Evolutionary conservation across 805 yeast genomes (phyloP).

Genomic region (Yarrowia sp.): DNA sequence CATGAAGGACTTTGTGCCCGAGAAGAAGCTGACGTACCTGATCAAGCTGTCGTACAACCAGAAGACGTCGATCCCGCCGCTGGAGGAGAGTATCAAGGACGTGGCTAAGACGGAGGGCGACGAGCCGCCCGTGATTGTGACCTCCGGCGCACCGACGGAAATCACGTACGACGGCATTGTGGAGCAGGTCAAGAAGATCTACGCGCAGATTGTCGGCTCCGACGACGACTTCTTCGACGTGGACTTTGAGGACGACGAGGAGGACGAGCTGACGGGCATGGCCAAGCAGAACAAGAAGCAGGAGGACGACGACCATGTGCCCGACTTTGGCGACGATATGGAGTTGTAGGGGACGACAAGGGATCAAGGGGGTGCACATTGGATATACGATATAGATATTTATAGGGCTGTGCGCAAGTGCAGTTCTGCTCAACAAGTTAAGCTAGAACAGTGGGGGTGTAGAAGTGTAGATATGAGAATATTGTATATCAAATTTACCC

Average conservation of each 20-base stretch:
- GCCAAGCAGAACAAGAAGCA: constrained; percentile 31
- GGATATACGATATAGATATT: constrained; percentile 31
- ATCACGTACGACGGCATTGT: constrained; percentile 90
- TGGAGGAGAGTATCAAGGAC: constrained; percentile 36
- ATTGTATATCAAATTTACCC: no score
- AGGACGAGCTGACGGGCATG: constrained; percentile 51
- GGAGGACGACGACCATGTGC: constrained; percentile 42
- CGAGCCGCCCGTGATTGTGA: not conserved
- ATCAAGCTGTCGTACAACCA: constrained; percentile 70
- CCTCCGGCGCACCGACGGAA: constrained; percentile 54
- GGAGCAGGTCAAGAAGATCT: constrained; percentile 77
- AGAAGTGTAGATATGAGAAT: not conserved
- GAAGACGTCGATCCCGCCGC: constrained; percentile 45
- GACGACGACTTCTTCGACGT: constrained; percentile 96
- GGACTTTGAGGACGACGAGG: constrained; percentile 93
- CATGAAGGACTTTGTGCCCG: constrained; percentile 82
- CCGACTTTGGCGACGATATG: constrained; percentile 47
- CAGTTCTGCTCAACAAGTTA: constrained; percentile 19
- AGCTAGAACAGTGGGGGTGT: not conserved
- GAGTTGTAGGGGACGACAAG: constrained; percentile 41
- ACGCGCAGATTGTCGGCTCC: constrained; percentile 83
- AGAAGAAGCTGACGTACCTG: constrained; percentile 68
- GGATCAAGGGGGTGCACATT: not conserved
- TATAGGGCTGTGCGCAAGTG: constrained; percentile 3
- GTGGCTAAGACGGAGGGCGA: constrained; percentile 13